Conservation (phyloP, 1,139 yeast species). For the Kurtzmaniella quercitrusa region DNA sequence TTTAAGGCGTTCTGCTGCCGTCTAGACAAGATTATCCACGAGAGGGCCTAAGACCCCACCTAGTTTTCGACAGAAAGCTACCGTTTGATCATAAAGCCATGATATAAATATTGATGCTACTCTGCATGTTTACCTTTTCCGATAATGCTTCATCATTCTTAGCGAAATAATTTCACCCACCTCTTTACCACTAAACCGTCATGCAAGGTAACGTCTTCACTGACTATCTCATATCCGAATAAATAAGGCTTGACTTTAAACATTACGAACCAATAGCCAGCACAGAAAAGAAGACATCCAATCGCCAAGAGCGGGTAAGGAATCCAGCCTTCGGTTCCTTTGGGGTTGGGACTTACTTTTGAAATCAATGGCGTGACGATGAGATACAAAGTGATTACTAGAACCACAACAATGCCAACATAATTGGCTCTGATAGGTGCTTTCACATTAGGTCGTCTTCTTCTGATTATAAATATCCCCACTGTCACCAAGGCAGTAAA, state of each 20-base stretch:
- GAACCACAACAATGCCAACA: conserved; percentile 40
- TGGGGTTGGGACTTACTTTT: conserved; percentile 33
- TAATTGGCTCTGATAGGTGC: conserved; percentile 49
- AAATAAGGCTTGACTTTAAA: conserved; percentile 43
- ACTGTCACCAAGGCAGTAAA: conserved; percentile 45
- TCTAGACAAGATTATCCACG: conserved; percentile 9
- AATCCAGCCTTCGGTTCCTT: conserved; percentile 45
- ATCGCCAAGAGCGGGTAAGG: conserved; percentile 45
- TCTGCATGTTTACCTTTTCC: no score
- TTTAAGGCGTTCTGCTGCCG: conserved; percentile 12
- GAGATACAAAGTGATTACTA: conserved; percentile 37
- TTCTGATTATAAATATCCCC: conserved; percentile 50
- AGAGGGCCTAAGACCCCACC: neutral
- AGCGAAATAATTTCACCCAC: conserved; percentile 37
- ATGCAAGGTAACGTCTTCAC: conserved; percentile 33
- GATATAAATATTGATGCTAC: conserved; percentile 1
- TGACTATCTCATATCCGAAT: conserved; percentile 37
- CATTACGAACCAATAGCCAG: conserved; percentile 45
- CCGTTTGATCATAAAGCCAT: neutral
- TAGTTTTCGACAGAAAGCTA: neutral
- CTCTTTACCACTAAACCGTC: conserved; percentile 55
- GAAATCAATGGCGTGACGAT: conserved; percentile 46
- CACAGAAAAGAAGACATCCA: conserved; percentile 28
- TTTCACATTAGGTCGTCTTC: conserved; percentile 37
- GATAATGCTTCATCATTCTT: no score